Percentiles rank a stretch among this genome's conserved stretches.
Conservation (phyloP, 1,284 basidiomycete species). For the Paramarasmius palmivorus region DNA sequence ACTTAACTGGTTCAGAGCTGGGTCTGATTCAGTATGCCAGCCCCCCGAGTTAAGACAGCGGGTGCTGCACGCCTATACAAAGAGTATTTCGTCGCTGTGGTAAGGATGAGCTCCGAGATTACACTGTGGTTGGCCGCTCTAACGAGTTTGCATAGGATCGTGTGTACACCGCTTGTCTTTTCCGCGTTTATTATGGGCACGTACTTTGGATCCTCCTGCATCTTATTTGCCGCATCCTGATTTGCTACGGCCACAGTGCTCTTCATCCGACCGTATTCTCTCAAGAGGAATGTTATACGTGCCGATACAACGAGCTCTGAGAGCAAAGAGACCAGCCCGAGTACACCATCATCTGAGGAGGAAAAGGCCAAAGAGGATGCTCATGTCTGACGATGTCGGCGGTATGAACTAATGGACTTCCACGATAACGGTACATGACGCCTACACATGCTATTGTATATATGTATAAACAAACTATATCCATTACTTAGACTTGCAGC, state of each 20-base stretch:
- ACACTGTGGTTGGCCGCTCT: not conserved
- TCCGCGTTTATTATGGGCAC: not conserved
- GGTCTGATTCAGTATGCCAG: not conserved
- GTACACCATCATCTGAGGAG: too few species aligned
- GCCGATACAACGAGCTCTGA: not conserved
- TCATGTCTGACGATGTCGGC: constrained; percentile 16
- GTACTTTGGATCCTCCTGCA: not conserved
- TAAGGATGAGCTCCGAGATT: too few species aligned
- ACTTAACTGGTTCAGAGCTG: not conserved
- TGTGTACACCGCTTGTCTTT: constrained; percentile 2
- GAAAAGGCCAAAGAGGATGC: too few species aligned
- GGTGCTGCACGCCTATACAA: constrained; percentile 17
- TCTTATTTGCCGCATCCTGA: constrained; percentile 7
- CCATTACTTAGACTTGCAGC: too few species aligned
- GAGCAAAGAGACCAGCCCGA: not conserved
- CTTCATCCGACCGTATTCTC: constrained; percentile 1
- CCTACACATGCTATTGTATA: too few species aligned
- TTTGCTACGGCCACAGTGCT: not conserved
- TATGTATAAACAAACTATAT: too few species aligned
- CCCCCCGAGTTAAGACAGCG: constrained; percentile 8
- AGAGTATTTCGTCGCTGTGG: constrained; percentile 18
- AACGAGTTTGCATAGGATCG: constrained; percentile 2
- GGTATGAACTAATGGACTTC: not conserved
- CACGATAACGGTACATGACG: too few species aligned
- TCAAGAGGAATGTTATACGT: constrained; percentile 1